Conservation (phyloP, 2,329 filamentous ascomycete genomes). For the Aspergillus floridensis region DNA sequence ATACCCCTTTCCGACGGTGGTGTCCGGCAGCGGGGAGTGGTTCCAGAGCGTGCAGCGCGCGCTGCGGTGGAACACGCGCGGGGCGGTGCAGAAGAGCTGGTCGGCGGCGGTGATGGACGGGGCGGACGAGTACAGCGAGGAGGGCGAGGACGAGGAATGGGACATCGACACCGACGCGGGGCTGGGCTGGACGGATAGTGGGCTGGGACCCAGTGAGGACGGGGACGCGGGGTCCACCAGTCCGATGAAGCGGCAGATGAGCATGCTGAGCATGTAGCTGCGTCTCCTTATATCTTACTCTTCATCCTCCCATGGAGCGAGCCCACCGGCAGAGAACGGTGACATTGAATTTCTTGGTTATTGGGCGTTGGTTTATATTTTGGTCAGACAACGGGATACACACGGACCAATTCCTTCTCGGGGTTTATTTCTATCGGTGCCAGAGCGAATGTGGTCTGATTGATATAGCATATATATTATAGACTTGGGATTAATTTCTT, state of each 20-base stretch:
- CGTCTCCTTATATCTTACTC: not conserved
- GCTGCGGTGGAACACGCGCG: constrained; percentile 90
- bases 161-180: constrained; percentile 84
- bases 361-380: not conserved
- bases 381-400: not conserved
- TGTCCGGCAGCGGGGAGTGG: constrained; percentile 87
- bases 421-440: no score
- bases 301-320: not conserved
- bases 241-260: constrained; percentile 71
- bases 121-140: constrained; percentile 41
- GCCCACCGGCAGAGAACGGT: no score
- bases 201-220: constrained; percentile 63
- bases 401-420: no score
- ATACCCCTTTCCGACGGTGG: constrained; percentile 95
- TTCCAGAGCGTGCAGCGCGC: constrained; percentile 93
- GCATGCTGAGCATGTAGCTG: constrained; percentile 61
- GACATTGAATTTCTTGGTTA: no score
- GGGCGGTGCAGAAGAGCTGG: constrained; percentile 87
- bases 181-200: constrained; percentile 44
- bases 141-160: constrained; percentile 65
- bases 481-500: no score
- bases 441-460: no score
- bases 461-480: not conserved
- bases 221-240: constrained; percentile 58
- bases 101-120: constrained; percentile 45